Percentiles rank a stretch among this genome's conserved stretches.
These are phyloP conservation scores for Zymoseptoria ardabiliae DNA, from an alignment of 2,329 filamentous ascomycete species.

Conservation along the genomic window DNA sequence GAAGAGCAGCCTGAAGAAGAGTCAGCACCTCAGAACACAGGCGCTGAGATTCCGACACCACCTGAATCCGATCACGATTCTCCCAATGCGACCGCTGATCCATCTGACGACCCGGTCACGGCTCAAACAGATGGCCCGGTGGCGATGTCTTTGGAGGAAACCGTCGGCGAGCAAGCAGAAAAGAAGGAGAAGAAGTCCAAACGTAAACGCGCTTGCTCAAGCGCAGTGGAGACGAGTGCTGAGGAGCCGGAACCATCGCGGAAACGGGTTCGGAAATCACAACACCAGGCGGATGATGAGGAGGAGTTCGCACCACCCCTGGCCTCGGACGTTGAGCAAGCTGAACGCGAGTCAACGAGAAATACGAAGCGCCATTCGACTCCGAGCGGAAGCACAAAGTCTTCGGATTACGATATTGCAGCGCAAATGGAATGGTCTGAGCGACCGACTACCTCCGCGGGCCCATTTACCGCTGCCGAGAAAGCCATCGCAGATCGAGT, in stretches of 20 bases:
- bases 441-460: neutral
- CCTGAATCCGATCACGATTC: neutral
- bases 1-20: neutral
- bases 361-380: neutral
- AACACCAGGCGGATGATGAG: slow-evolving; percentile 10
- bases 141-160: neutral
- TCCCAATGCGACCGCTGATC: neutral
- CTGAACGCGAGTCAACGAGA: neutral
- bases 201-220: neutral
- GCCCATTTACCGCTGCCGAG: slow-evolving; percentile 16
- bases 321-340: neutral
- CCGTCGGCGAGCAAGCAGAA: neutral
- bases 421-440: neutral
- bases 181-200: slow-evolving; percentile 2
- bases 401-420: neutral
- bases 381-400: neutral
- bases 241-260: slow-evolving; percentile 1
- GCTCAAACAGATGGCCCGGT: neutral
- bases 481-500: slow-evolving; percentile 22
- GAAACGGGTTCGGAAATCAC: slow-evolving; percentile 12
- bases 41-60: neutral
- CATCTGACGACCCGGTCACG: neutral
- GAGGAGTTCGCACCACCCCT: slow-evolving; percentile 6
- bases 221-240: neutral
- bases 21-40: neutral